A percentile compares a stretch with the other conserved stretches of the same genome.
Conservation (phyloP, 495 filamentous ascomycete species). For the Aspergillus campestris region DNA sequence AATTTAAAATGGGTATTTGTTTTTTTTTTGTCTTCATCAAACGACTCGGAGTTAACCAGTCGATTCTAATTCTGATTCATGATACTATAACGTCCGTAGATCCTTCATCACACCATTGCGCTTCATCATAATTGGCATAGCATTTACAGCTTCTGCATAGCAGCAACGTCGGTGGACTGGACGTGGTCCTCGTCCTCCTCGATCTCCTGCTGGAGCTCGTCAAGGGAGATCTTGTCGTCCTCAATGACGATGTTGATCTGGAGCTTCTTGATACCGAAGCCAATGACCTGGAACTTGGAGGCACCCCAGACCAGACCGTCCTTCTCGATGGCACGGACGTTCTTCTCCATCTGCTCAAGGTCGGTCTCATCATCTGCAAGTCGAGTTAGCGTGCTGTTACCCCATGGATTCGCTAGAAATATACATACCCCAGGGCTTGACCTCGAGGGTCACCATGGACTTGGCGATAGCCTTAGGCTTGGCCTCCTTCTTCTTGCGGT, state of each 20-base stretch:
- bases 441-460: conserved; percentile 88
- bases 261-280: conserved; percentile 99
- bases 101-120: conserved; percentile 34
- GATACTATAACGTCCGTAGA: conserved; percentile 17
- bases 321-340: conserved; percentile 79
- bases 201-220: conserved; percentile 82
- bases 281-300: conserved; percentile 79
- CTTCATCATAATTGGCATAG: conserved; percentile 28
- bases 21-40: conserved; percentile 19
- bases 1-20: conserved; percentile 10
- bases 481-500: conserved; percentile 92
- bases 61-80: conserved; percentile 17
- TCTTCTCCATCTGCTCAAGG: conserved; percentile 69
- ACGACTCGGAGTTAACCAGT: conserved; percentile 8
- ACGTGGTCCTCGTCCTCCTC: conserved; percentile 91
- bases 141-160: conserved; percentile 87
- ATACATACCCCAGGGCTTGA: conserved; percentile 94
- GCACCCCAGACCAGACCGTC: conserved; percentile 96
- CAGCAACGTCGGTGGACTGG: conserved; percentile 86
- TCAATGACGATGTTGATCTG: conserved; percentile 97
- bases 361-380: conserved; percentile 81
- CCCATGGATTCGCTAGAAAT: conserved; percentile 5
- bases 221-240: conserved; percentile 88
- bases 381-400: conserved; percentile 17
- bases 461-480: conserved; percentile 89